Evolutionary conservation across 345 rosid genomes (phyloP).

Genomic region (Ceriops decandra): DNA sequence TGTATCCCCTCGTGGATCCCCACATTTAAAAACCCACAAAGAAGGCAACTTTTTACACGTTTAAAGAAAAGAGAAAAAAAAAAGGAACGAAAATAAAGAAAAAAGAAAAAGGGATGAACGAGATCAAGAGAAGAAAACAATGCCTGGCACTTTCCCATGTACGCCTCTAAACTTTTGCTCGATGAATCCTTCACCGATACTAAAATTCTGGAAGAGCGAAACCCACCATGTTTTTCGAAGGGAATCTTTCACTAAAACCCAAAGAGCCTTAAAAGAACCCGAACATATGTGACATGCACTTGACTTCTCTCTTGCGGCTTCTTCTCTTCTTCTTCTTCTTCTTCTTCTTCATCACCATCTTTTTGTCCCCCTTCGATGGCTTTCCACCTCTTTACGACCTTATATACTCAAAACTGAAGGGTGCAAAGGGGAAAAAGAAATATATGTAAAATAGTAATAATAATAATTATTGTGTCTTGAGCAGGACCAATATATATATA

Average conservation of each 20-base stretch:
- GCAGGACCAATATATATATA: background rate
- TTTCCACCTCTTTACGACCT: too few species aligned
- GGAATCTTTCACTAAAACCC: too few species aligned
- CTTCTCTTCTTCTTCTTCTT: too few species aligned
- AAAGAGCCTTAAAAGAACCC: too few species aligned
- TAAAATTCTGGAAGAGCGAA: background rate
- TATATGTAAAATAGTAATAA: background rate
- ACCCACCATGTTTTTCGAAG: background rate
- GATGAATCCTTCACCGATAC: slow-evolving; percentile 11
- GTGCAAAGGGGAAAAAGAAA: too few species aligned
- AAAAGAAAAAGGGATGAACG: background rate
- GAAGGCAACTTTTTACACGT: background rate
- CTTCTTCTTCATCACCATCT: too few species aligned
- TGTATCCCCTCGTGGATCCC: background rate
- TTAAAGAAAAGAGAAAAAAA: background rate
- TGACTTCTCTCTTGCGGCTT: too few species aligned
- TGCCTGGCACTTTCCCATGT: slow-evolving; percentile 65
- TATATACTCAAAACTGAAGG: too few species aligned
- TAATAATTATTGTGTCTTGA: background rate
- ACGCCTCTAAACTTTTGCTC: slow-evolving; percentile 36
- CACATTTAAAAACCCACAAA: background rate
- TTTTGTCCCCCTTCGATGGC: too few species aligned
- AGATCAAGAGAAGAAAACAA: slow-evolving; percentile 8
- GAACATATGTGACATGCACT: too few species aligned
- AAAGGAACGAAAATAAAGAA: background rate